Base-by-base conservation (phyloP, 306 rosid genomes). In the Canavalia gladiata region DNA sequence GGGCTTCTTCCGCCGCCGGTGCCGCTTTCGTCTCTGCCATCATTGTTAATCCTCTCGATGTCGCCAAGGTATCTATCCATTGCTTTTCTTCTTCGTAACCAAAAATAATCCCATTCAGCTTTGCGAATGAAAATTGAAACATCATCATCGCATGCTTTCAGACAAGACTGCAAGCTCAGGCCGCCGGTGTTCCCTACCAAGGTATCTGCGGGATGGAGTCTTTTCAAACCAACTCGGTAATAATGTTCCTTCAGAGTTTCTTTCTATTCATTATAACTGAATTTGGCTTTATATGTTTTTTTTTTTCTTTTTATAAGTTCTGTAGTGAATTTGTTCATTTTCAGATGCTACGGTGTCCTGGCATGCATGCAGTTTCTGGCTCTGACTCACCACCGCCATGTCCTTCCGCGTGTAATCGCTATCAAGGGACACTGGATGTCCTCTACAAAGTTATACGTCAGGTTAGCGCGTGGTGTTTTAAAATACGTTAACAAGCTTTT, bases 91-190 rank as follows among this genome's bases (percentile, higher is more conserved):
- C 25, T 18, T 18, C 25, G 25, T 18, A 18, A 18, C 25, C 25
- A 18, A 18, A 18, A 18, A 18, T 18, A 18, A 18, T 18, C 25
- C 25, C 25, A 18, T 18, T 18, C 25, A 18, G 25, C 25, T 37
- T 37, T 37, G 41, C 4, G 41, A 37, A 37, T 37, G 41, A 37
- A 18, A 18, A 18, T 18, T 18, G 25, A 18, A 18, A 18, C 25
- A 37, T 37, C 4, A 4, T 37, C 41, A 37, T 37, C 41, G 41
- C 41, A 4, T 56, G 0, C 12, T 65, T 84, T 35, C 90, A 94
- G 97, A 95, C 94, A 30, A 90, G 99, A 72, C 89, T 95, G 67
- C 99, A 95, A 87, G 98, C 99, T 0, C 99, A 95, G 74, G 96
- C 99, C 77, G 98, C 98, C 0, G 99, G 97, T 77, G 92, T 91